phyloP scores from a whole-genome alignment of 2,329 filamentous ascomycete species.

The Cytospora leucostoma region DNA sequence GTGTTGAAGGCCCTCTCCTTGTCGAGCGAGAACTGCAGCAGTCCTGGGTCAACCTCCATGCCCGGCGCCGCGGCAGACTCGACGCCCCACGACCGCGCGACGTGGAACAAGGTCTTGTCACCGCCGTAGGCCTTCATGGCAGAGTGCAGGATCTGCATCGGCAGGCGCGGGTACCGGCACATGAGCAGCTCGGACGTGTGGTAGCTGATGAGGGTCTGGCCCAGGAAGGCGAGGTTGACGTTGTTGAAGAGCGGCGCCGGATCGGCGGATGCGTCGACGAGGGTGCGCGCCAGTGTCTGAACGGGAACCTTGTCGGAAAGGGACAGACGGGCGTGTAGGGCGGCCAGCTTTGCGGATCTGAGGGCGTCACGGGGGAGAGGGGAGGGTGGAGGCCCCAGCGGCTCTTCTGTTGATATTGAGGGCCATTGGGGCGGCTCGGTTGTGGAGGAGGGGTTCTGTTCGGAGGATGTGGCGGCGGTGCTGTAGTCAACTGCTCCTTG shows the following conservation, averaged over 20 bases:
- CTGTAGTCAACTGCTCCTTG: constrained; percentile 10
- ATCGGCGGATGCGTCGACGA: constrained; percentile 86
- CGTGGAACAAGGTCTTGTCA: constrained; percentile 67
- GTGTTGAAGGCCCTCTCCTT: constrained; percentile 47
- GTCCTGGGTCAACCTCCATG: constrained; percentile 85
- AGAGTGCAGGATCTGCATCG: constrained; percentile 83
- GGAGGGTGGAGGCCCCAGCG: constrained; percentile 53
- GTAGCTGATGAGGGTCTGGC: constrained; percentile 81
- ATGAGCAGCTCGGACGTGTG: constrained; percentile 87
- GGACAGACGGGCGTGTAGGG: constrained; percentile 84
- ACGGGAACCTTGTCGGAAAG: constrained; percentile 81
- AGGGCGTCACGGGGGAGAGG: constrained; percentile 68
- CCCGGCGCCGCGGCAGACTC: constrained; percentile 85
- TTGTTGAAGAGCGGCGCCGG: constrained; percentile 84
- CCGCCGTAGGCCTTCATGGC: constrained; percentile 85
- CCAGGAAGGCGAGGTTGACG: constrained; percentile 75
- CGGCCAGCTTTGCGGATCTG: constrained; percentile 83
- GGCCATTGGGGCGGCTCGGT: constrained; percentile 31
- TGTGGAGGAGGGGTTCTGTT: constrained; percentile 34
- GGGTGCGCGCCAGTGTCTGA: constrained; percentile 80
- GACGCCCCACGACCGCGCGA: constrained; percentile 88
- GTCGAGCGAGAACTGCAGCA: constrained; percentile 74
- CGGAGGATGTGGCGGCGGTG: constrained; percentile 16
- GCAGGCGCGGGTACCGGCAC: constrained; percentile 86
- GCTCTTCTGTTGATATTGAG: constrained; percentile 39